Evolutionary conservation across 2,329 filamentous ascomycete species (phyloP).

Genomic region (Aspergillus clavatus): DNA sequence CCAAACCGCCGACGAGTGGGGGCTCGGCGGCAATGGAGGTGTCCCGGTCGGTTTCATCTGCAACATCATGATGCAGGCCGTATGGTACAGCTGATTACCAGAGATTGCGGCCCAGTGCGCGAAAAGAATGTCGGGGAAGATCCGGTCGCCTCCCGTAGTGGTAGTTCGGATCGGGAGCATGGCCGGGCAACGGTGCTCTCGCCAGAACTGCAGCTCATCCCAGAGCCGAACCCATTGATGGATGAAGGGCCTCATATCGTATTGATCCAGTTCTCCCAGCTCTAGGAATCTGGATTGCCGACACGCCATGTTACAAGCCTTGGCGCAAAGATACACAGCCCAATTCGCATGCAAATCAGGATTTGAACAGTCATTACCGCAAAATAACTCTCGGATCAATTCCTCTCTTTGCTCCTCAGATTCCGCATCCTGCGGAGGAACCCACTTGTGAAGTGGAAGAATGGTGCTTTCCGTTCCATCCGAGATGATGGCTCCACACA

Average conservation of each 20-base stretch:
- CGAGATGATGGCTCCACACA: conserved; percentile 53
- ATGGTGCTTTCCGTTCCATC: conserved; percentile 46
- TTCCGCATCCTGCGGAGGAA: conserved; percentile 33
- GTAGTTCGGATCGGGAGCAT: conserved; percentile 45
- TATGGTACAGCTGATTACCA: conserved; percentile 53
- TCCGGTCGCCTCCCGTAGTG: conserved; percentile 30
- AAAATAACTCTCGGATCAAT: conserved; percentile 19
- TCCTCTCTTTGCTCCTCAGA: conserved; percentile 23
- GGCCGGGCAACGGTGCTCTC: conserved; percentile 42
- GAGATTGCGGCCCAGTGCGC: conserved; percentile 52
- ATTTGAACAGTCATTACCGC: conserved; percentile 15
- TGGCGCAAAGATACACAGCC: conserved; percentile 53
- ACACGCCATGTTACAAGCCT: conserved; percentile 48
- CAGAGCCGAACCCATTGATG: conserved; percentile 46
- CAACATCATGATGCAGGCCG: conserved; percentile 49
- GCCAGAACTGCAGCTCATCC: conserved; percentile 48
- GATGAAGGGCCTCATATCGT: conserved; percentile 37
- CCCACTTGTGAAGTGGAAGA: conserved; percentile 47
- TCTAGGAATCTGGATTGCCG: conserved; percentile 46
- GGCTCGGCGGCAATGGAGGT: conserved; percentile 13
- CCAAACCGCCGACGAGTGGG: conserved; percentile 45
- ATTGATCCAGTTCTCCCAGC: conserved; percentile 40
- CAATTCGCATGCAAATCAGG: conserved; percentile 56
- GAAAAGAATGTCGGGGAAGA: conserved; percentile 51
- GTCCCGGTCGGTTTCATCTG: conserved; percentile 37